phyloP scores from a whole-genome alignment of 2,329 filamentous ascomycete species.

The Magnaporthiopsis rhizophila region DNA sequence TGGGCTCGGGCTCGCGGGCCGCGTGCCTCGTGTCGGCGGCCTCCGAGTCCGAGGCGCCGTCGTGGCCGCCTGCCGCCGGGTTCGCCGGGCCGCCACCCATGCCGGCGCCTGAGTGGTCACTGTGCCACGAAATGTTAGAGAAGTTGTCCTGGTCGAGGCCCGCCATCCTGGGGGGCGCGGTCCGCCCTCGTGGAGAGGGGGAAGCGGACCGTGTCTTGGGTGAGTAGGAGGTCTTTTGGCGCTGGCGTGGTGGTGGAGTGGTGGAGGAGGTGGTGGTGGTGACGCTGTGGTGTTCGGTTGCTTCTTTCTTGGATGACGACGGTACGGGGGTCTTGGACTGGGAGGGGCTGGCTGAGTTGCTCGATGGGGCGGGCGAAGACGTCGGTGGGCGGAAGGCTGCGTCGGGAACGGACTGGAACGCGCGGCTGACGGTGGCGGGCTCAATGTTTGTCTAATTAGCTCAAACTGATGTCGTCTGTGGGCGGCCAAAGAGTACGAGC shows the following conservation, averaged over 20 bases:
- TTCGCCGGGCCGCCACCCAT: constrained; percentile 27
- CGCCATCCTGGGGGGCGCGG: constrained; percentile 25
- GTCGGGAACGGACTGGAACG: constrained; percentile 1
- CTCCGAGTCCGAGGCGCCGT: constrained; percentile 24
- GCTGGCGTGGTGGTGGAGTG: too few relatives aligned
- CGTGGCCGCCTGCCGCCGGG: constrained; percentile 24
- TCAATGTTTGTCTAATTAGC: not conserved
- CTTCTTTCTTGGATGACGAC: too few relatives aligned
- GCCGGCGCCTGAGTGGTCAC: constrained; percentile 44
- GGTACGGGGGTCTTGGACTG: too few relatives aligned
- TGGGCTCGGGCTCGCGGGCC: constrained; percentile 32
- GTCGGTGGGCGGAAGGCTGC: too few relatives aligned
- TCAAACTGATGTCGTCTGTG: too few relatives aligned
- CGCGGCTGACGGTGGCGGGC: constrained; percentile 11
- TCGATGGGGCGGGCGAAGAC: too few relatives aligned
- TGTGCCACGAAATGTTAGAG: constrained; percentile 72
- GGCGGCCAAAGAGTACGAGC: too few relatives aligned
- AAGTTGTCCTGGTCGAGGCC: constrained; percentile 61
- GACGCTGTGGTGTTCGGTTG: too few relatives aligned
- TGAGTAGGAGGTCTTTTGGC: too few relatives aligned
- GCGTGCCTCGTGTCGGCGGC: constrained; percentile 17
- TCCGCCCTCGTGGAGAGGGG: not conserved
- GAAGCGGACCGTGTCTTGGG: too few relatives aligned
- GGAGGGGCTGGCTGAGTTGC: too few relatives aligned
- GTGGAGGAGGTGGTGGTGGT: too few relatives aligned